phyloP scores from a whole-genome alignment of 2,329 filamentous ascomycete species.

The Fusarium pilosicola region DNA sequence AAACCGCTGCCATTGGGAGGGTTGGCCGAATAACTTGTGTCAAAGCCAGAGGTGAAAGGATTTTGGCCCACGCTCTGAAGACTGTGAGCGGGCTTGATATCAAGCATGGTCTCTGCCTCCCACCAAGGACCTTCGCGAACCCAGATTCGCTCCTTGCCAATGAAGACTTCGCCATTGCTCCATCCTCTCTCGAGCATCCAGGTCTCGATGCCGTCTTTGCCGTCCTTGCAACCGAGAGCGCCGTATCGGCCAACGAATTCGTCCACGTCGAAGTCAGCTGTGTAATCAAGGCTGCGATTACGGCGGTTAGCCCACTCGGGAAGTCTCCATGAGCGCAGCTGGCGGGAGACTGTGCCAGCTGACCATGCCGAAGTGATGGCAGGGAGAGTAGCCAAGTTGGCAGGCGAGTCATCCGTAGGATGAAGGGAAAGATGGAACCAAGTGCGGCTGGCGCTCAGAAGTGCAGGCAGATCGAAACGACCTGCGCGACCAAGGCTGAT shows the following conservation, averaged over 20 bases:
- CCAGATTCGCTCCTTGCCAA: slow-evolving; percentile 94
- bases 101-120: slow-evolving; percentile 96
- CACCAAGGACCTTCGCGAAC: slow-evolving; percentile 95
- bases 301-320: slow-evolving; percentile 97
- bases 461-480: slow-evolving; percentile 79
- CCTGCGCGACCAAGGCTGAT: slow-evolving; percentile 81
- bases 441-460: slow-evolving; percentile 84
- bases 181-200: slow-evolving; percentile 96
- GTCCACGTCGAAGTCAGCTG: slow-evolving; percentile 93
- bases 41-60: slow-evolving; percentile 61
- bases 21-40: slow-evolving; percentile 76
- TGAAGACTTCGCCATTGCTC: slow-evolving; percentile 96
- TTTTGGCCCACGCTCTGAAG: slow-evolving; percentile 57
- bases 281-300: slow-evolving; percentile 92
- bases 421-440: slow-evolving; percentile 96
- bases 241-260: slow-evolving; percentile 89
- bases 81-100: slow-evolving; percentile 76
- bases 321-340: slow-evolving; percentile 91
- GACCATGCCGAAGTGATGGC: slow-evolving; percentile 89
- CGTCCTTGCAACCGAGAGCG: slow-evolving; percentile 85
- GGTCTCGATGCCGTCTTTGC: slow-evolving; percentile 90
- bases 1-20: slow-evolving; percentile 75
- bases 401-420: slow-evolving; percentile 86
- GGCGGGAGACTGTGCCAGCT: slow-evolving; percentile 89
- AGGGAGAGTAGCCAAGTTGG: slow-evolving; percentile 75